Evolutionary conservation across 441 rosid species (phyloP).

Genomic region (Populus tomentosa): DNA sequence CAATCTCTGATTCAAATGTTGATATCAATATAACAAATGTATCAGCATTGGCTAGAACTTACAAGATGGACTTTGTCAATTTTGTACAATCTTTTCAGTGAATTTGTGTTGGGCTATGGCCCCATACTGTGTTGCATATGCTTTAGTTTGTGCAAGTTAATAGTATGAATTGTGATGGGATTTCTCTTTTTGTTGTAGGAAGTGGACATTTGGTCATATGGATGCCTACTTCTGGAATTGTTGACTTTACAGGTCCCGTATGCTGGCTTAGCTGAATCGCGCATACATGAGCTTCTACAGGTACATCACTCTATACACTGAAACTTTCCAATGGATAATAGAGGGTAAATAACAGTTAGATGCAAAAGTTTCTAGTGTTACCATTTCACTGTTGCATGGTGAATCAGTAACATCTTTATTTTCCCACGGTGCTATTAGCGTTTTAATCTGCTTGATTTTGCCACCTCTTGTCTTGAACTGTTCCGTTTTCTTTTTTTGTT

Average conservation of each 20-base stretch:
- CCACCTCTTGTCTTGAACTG: neutral
- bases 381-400: neutral
- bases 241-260: conserved; percentile 82
- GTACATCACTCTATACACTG: conserved; percentile 31
- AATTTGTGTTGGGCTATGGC: neutral
- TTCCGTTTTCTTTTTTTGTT: neutral
- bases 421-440: neutral
- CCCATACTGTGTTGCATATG: neutral
- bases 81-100: neutral
- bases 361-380: neutral
- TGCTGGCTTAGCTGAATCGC: conserved; percentile 53
- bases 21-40: neutral
- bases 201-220: conserved; percentile 95
- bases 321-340: neutral
- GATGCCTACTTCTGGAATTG: conserved; percentile 81
- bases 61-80: neutral
- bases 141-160: conserved; percentile 1
- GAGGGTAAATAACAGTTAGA: neutral
- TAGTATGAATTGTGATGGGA: neutral
- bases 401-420: neutral
- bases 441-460: neutral
- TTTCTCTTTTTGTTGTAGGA: conserved; percentile 51
- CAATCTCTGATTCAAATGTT: neutral
- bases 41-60: neutral
- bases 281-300: conserved; percentile 72